Base-by-base conservation (phyloP, 192 early-diverging fungal species). In the Cetraspora pellucida region DNA sequence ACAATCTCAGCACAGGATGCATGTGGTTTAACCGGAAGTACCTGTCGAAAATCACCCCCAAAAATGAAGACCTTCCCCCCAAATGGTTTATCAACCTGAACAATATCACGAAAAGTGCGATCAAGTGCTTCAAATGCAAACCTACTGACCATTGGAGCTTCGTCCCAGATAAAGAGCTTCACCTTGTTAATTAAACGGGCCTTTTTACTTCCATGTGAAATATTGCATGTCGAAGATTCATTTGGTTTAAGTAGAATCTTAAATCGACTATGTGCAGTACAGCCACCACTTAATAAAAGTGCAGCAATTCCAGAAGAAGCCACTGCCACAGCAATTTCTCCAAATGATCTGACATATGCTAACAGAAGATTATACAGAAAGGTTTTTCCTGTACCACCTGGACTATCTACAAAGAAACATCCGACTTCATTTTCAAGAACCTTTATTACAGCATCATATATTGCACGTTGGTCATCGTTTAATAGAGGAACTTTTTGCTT, bases 111-210 rank as follows among this genome's bases (percentile, higher is more conserved):
- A 10, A 79, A 27, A 2, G 54, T 74, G 7, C 0, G 23, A 44
- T 74, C 72, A 21, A 79, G 60, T n/a, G 61, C 49, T 59, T 79
- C 72, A 67, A 68, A 55, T 11, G 14, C 52, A 14, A 55, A 55
- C 2, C 17, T 55, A 10, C 72, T n/a, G 10, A 47, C 67, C 67
- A 80, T 80, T 8, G 67, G 70, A 54, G 77, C 75, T 78, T 85
- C 79, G 60, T 82, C 83, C 81, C 83, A 85, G 21, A 85, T 27
- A 69, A 85, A 70, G 30, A 82, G 30, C 23, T 75, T 71, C 7
- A 81, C 47, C 25, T 50, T 10, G 5, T 27, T 25, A 19, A 81
- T 46, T 1, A 81, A 21, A 3, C 30, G 2, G 21, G 79, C 79
- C 30, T 30, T 10, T 6, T 70, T 11, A n/a, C 37, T 75, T 17